Base-by-base conservation (phyloP, 1,284 basidiomycete genomes). In the Pterulicium gracile region DNA sequence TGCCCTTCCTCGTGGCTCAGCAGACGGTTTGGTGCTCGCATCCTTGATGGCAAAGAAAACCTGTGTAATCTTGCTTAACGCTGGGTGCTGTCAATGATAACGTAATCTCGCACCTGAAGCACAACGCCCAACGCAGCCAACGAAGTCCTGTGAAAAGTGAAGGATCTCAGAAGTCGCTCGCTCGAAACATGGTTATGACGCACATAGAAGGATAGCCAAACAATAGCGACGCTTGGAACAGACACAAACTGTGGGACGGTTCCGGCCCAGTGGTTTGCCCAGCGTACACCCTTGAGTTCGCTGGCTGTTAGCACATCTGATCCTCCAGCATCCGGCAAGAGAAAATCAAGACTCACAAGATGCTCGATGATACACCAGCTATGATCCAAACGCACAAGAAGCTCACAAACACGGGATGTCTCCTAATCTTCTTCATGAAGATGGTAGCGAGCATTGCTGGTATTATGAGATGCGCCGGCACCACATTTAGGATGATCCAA, bases 391-490 rank as follows among this genome's bases (percentile, higher is more conserved):
- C 62, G 5, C 69, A 52, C 46, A 63, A 65, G 22, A 73, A 54
- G 47, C 72, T 73, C 18, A 69, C 54, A 47, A 73, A 72, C 4
- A 70, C 72, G n/a, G 65, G 58, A 58, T 73, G 68, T n/a, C 71
- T 61, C 44, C 65, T 56, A 19, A 73, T 61, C 47, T 58, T 60
- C 53, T 61, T 68, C 23, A 66, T 65, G 43, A 65, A 48, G 4
- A 72, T 65, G 23, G 68, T 56, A 2, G 57, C 58, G 4, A 73
- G 55, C 10, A 73, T 55, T n/a, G 72, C 20, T 14, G 70, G 70
- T 17, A 73, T 62, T 4, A 68, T 68, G 45, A 72, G 57, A 54
- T 72, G 70, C 7, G 70, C 69, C 3, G 72, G 62, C 66, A 67
- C 70, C 52, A 71, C 62, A 50, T 73, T 72, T 46, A 75, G 54